Conservation (phyloP, 805 yeast genomes). For the Wickerhamomyces kurtzmanii region DNA sequence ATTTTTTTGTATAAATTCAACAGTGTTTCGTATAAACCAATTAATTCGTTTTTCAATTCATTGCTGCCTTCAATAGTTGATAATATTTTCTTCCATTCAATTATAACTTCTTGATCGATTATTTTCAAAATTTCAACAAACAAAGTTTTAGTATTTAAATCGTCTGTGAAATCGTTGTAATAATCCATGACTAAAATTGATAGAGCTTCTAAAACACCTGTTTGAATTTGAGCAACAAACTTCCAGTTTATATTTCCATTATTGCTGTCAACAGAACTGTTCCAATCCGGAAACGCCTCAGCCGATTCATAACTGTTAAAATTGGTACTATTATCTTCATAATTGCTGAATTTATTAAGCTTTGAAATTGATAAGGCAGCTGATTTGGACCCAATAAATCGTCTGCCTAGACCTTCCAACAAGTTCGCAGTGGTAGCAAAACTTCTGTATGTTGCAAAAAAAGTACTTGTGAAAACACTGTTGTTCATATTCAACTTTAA, state of each 20-base stretch:
- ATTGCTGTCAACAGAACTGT: slow-evolving; percentile 20
- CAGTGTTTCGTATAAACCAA: slow-evolving; percentile 17
- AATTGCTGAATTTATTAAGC: slow-evolving; percentile 14
- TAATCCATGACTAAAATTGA: slow-evolving; percentile 62
- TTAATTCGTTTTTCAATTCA: slow-evolving; percentile 16
- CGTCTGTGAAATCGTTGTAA: slow-evolving; percentile 67
- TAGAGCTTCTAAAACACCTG: slow-evolving; percentile 72
- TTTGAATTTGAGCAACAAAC: slow-evolving; percentile 66
- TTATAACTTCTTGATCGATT: slow-evolving; percentile 55
- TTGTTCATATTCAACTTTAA: slow-evolving; percentile 49
- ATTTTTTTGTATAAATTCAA: slow-evolving; percentile 48
- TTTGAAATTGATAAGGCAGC: slow-evolving; percentile 46
- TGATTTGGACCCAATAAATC: slow-evolving; percentile 54
- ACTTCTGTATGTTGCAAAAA: slow-evolving; percentile 60
- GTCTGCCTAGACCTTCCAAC: slow-evolving; percentile 38
- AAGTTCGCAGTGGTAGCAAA: slow-evolving; percentile 49
- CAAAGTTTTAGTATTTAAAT: slow-evolving; percentile 44
- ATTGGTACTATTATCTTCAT: slow-evolving; percentile 6
- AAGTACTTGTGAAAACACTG: slow-evolving; percentile 53
- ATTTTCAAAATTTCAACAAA: slow-evolving; percentile 57
- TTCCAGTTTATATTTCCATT: slow-evolving; percentile 50
- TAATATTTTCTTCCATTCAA: slow-evolving; percentile 36
- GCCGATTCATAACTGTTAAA: slow-evolving; percentile 17
- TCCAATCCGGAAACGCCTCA: slow-evolving; percentile 53
- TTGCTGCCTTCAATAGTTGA: slow-evolving; percentile 6